Percentiles rank a stretch among this genome's conserved stretches.
phyloP scores from a whole-genome alignment of 768 basidiomycete species.

The Clavulina sp. region DNA sequence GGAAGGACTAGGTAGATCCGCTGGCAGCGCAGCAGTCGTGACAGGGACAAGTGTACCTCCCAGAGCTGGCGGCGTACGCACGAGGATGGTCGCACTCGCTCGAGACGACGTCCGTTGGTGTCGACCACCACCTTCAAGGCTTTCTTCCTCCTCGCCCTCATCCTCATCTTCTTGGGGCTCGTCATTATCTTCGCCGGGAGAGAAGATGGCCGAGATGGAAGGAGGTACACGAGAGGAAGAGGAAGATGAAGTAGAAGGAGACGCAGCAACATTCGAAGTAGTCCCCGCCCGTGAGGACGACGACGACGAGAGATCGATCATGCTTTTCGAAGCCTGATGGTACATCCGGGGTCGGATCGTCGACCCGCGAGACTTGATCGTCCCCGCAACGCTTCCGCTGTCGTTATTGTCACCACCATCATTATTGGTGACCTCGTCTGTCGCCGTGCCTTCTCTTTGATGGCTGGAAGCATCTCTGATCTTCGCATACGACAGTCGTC shows the following conservation, averaged over 20 bases:
- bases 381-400: too few species aligned
- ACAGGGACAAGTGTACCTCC: too few species aligned
- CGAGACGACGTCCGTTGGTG: not conserved
- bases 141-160: not conserved
- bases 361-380: too few species aligned
- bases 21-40: too few species aligned
- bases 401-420: too few species aligned
- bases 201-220: not conserved
- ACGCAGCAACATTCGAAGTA: not conserved
- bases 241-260: not conserved
- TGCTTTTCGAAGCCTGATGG: slow-evolving; percentile 4
- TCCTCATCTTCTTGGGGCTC: not conserved
- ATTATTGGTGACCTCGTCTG: too few species aligned
- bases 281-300: too few species aligned
- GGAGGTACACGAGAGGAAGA: not conserved
- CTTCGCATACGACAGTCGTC: too few species aligned
- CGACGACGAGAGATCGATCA: slow-evolving; percentile 3
- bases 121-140: not conserved
- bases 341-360: slow-evolving; percentile 3
- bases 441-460: too few species aligned
- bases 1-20: slow-evolving; percentile 1
- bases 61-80: not conserved
- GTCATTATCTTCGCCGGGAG: slow-evolving; percentile 3
- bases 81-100: not conserved
- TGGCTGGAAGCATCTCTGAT: too few species aligned